phyloP scores from a whole-genome alignment of 2,329 filamentous ascomycete species.

The Fusarium sambucinum region DNA sequence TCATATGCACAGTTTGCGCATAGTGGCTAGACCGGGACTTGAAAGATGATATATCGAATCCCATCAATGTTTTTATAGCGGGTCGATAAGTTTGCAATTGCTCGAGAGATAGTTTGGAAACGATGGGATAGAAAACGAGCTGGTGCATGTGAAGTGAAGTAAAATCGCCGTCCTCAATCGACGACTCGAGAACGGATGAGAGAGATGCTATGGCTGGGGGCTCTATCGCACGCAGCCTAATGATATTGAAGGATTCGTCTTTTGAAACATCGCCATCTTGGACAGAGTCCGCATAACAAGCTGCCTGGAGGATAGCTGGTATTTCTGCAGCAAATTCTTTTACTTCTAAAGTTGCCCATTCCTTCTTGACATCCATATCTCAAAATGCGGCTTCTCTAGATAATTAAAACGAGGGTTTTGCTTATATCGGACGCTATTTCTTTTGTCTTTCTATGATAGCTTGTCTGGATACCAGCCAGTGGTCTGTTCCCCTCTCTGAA shows the following conservation, averaged over 20 bases:
- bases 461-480: neutral
- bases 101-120: neutral
- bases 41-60: neutral
- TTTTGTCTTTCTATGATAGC: too few species aligned
- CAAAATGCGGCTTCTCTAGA: neutral
- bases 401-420: too few species aligned
- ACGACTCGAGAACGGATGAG: neutral
- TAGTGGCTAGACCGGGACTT: neutral
- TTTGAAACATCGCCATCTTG: neutral
- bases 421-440: too few species aligned
- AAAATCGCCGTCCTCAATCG: neutral
- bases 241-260: fast-evolving
- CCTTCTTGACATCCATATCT: neutral
- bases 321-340: neutral
- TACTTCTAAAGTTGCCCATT: neutral
- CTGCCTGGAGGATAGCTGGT: neutral
- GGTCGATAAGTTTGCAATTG: neutral
- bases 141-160: neutral
- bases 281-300: neutral
- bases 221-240: neutral
- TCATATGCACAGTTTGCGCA: neutral
- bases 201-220: neutral
- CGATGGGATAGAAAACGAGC: neutral
- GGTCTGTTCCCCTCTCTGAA: neutral
- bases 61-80: neutral